These are phyloP conservation scores for Talaromyces sp. DNA, from an alignment of 2,329 filamentous ascomycete species.

Conservation along the genomic window DNA sequence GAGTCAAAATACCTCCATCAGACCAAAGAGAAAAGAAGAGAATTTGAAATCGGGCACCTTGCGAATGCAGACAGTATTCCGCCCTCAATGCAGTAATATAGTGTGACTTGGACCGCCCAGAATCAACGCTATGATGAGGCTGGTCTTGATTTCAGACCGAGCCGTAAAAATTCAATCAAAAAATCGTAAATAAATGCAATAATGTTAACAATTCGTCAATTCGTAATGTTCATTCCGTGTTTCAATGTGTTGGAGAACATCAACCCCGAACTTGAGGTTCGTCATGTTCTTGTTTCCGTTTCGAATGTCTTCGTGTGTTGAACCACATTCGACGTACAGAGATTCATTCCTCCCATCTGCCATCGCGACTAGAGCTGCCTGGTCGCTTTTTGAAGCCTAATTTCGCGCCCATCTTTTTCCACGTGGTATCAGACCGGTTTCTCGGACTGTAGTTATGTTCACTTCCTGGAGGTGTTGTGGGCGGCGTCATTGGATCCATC, in stretches of 20 bases:
- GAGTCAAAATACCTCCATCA: constrained; percentile 8
- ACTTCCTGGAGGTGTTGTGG: constrained; percentile 51
- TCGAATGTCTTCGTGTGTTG: neutral
- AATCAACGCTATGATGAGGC: constrained; percentile 5
- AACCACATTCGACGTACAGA: neutral
- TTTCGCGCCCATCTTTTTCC: constrained; percentile 55
- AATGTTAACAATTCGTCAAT: neutral
- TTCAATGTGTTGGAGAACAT: neutral
- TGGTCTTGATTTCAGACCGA: constrained; percentile 2
- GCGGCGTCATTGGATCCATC: constrained; percentile 51
- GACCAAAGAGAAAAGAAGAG: neutral
- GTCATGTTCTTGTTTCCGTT: neutral
- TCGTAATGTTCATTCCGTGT: constrained; percentile 11
- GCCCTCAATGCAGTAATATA: constrained; percentile 8
- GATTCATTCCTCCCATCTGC: constrained; percentile 24
- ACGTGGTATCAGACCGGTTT: constrained; percentile 47
- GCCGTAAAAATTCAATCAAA: neutral
- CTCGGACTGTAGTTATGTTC: constrained; percentile 41
- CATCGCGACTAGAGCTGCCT: constrained; percentile 27
- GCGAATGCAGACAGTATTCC: constrained; percentile 13
- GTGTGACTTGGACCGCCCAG: constrained; percentile 1
- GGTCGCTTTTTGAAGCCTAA: constrained; percentile 43
- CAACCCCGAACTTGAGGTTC: neutral
- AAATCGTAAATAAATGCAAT: constrained; percentile 9
- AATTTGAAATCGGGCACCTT: constrained; percentile 2